Conservation (phyloP, 331 rosid genomes). For the Prunus yedoensis region DNA sequence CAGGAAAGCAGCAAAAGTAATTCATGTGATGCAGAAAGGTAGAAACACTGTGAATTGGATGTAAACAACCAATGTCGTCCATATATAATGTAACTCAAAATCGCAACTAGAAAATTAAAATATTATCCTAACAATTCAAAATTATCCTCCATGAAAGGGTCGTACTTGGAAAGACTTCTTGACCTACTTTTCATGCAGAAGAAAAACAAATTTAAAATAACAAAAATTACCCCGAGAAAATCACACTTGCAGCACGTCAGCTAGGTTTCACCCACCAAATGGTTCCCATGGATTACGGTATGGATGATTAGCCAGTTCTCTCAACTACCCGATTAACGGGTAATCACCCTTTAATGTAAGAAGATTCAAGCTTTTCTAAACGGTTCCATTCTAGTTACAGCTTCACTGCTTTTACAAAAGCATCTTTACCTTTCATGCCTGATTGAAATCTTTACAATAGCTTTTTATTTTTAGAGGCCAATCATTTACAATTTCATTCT, state of each 20-base stretch:
- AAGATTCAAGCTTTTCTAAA: neutral
- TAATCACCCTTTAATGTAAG: neutral
- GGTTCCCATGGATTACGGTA: neutral
- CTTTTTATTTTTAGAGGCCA: neutral
- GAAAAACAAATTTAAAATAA: neutral
- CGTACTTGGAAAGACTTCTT: neutral
- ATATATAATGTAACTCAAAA: neutral
- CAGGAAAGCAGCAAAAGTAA: constrained; percentile 10
- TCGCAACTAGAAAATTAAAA: neutral
- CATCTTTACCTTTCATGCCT: no score
- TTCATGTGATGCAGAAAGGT: neutral
- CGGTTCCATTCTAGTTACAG: neutral
- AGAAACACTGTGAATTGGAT: neutral
- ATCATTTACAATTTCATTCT: neutral
- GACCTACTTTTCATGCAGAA: neutral
- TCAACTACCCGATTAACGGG: neutral
- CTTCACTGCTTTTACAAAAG: no score
- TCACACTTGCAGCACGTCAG: neutral
- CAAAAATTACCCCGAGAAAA: neutral
- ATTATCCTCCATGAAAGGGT: neutral
- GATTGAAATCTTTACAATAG: neutral
- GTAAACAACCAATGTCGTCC: neutral
- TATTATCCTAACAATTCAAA: neutral
- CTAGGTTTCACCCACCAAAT: neutral
- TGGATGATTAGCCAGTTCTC: neutral